Percentiles rank a stretch among this genome's conserved stretches.
Conservation (phyloP, 2,329 filamentous ascomycete genomes). For the Elsinoe necatrix region DNA sequence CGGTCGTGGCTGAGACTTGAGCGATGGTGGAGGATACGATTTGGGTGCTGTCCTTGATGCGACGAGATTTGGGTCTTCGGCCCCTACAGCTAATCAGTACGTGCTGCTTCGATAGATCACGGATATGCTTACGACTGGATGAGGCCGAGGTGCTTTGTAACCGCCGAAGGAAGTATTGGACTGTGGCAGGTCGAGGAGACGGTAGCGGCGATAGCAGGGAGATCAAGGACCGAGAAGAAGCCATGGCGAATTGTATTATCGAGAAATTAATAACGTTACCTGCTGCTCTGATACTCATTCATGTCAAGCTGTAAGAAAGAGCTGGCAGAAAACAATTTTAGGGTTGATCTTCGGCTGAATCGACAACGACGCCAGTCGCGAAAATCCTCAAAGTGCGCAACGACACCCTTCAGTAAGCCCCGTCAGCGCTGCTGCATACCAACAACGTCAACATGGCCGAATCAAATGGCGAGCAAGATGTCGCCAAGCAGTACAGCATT, state of each 20-base stretch:
- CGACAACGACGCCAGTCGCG: conserved; percentile 6
- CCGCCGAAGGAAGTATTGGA: conserved; percentile 28
- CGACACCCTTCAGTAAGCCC: neutral
- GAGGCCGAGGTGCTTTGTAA: neutral
- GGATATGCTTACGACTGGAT: neutral
- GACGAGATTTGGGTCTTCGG: conserved; percentile 29
- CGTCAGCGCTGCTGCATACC: conserved; percentile 17
- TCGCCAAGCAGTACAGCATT: conserved; percentile 66
- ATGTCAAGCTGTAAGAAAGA: neutral
- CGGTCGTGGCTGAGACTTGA: conserved; percentile 29
- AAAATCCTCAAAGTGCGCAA: conserved; percentile 15
- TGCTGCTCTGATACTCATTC: neutral
- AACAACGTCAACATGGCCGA: conserved; percentile 32
- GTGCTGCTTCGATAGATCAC: neutral
- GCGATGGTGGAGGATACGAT: conserved; percentile 26
- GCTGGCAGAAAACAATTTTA: neutral
- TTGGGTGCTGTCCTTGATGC: conserved; percentile 28
- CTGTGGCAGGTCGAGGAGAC: conserved; percentile 30
- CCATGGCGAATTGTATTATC: conserved; percentile 8
- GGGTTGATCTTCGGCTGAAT: conserved; percentile 12
- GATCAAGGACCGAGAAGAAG: conserved; percentile 24
- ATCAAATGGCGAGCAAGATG: conserved; percentile 37
- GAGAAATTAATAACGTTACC: neutral
- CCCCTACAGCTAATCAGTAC: conserved; percentile 12
- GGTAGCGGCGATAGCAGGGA: conserved; percentile 35